Evolutionary conservation across 257 asterid species (phyloP).

Genomic region (Fraxinus pennsylvanica): DNA sequence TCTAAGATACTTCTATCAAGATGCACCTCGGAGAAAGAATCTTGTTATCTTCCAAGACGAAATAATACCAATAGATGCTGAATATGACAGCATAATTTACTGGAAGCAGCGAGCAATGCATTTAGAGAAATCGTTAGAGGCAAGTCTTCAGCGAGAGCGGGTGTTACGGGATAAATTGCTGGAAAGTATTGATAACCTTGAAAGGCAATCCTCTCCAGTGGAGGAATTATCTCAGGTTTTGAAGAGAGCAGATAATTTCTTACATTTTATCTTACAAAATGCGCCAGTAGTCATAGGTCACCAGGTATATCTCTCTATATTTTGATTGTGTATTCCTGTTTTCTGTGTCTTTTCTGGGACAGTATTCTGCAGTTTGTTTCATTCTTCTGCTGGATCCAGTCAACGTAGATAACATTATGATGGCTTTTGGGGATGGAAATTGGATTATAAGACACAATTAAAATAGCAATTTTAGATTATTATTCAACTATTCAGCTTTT

Average conservation of each 20-base stretch:
- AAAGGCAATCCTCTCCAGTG: slow-evolving; percentile 82
- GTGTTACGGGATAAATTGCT: slow-evolving; percentile 60
- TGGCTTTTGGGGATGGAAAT: not conserved
- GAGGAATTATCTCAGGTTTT: slow-evolving; percentile 76
- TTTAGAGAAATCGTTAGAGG: slow-evolving; percentile 68
- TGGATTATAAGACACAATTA: no score
- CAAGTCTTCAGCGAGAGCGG: slow-evolving; percentile 58
- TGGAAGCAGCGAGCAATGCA: slow-evolving; percentile 74
- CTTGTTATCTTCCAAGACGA: slow-evolving; percentile 46
- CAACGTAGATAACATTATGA: not conserved
- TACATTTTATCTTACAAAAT: slow-evolving; percentile 86
- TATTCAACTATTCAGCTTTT: not conserved
- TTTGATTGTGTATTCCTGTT: not conserved
- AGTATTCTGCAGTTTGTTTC: not conserved
- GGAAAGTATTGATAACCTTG: slow-evolving; percentile 77
- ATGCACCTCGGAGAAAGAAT: slow-evolving; percentile 53
- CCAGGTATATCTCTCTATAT: slow-evolving; percentile 45
- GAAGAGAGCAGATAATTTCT: slow-evolving; percentile 81
- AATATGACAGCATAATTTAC: slow-evolving; percentile 58
- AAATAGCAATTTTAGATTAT: not conserved
- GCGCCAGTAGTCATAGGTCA: slow-evolving; percentile 96
- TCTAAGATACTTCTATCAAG: slow-evolving; percentile 53
- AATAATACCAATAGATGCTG: slow-evolving; percentile 50
- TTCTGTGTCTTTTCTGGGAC: not conserved
- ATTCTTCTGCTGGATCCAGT: not conserved